Evolutionary conservation across 2,329 filamentous ascomycete genomes (phyloP), one percentile per base, ranked within the genome.

Genomic region (Ceratocystis alfenasii): DNA sequence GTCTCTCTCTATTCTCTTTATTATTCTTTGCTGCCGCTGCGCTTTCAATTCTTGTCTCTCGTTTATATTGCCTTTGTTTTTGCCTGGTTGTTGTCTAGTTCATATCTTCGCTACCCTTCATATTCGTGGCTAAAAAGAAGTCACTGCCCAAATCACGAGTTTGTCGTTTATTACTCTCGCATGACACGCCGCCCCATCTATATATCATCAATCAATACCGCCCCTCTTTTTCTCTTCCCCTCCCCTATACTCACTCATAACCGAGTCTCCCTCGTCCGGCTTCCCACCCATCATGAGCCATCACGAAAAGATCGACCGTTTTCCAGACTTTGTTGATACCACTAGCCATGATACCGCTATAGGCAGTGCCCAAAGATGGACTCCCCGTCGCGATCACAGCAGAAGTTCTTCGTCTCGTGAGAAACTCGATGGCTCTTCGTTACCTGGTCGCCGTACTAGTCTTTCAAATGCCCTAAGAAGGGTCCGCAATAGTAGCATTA

Each of bases 401-500:
- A 30, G 55, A n/a, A 59, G 55, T n/a, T 78, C 74, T 72, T 74
- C 73, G 7, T 25, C 28, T 10, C 25, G 55, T n/a, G 36, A 28
- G n/a, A 57, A 61, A 20, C n/a, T 41, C 17, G 33, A 46, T 20
- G 33, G 30, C 20, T 59, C 63, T 12, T 41, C 66, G 3, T 25
- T 64, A 17, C 50, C 66, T 15, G 20, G 57, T 44, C 63, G 63
- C 59, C 63, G 63, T 36, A 6, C 66, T n/a, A 67, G 66, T 57
- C 62, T 67, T n/a, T 67, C 66, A 72, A 90, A 96, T 75, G 90
- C 93, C n/a, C 83, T 96, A 70, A 85, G 84, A 71, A 91, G 85
- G 2, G 93, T 96, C 71, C 83, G 91, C 71, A 89, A 87, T 71
- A 89, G 84, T 63, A 97, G 92, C 74, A 87, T 96, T 71, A 92